Evolutionary conservation across 2,329 filamentous ascomycete species (phyloP), one percentile per base, ranked within the genome.

Genomic region (Rhinocladiella similis): DNA sequence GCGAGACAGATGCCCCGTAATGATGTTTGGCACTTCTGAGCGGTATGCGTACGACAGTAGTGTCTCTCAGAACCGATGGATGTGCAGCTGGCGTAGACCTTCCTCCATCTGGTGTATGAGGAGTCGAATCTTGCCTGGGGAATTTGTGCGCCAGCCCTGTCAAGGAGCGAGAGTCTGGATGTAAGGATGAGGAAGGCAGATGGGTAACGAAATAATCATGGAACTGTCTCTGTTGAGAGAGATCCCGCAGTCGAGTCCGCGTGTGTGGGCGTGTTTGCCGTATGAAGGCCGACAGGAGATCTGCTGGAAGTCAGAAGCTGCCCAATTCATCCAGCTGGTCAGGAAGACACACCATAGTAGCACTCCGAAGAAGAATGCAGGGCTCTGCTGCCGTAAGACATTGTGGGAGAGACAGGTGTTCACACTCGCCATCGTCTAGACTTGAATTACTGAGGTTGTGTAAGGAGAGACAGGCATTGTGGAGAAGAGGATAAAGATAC

Each of bases 191-290:
- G 16, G 91, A 96, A 3, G 94, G 93, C 1, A 99, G 83, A 72
- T 97, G 91, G 7, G 94, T 96, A 57, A 97, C 90, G 73, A 99
- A 99, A 78, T 99, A 97, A 66, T 95, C 91, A 77, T 97, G 91
- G 73, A 97, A 97, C 61, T 74, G 72, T 47, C 83, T 81, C 50
- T 74, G 76, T 54, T 65, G 67, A 19, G 46, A 33, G 29, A 53
- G 22, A 59, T 60, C 14, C 7, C 35, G 43, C 7, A 62, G 25
- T 27, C 55, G 49, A 3, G 54, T 55, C 46, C 50, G 54, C 22
- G 39, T 58, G 18, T 52, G 53, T 3, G 61, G 50, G 5, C 60
- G 57, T 25, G 53, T 59, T 29, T 64, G 65, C 35, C 67, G 67
- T 27, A 69, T 64, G 53, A 70, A 72, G 51, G 65, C 61, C n/a